Evolutionary conservation across 306 rosid genomes (phyloP), one percentile per base, ranked within the genome.

Genomic region (Begonia peltatifolia): DNA sequence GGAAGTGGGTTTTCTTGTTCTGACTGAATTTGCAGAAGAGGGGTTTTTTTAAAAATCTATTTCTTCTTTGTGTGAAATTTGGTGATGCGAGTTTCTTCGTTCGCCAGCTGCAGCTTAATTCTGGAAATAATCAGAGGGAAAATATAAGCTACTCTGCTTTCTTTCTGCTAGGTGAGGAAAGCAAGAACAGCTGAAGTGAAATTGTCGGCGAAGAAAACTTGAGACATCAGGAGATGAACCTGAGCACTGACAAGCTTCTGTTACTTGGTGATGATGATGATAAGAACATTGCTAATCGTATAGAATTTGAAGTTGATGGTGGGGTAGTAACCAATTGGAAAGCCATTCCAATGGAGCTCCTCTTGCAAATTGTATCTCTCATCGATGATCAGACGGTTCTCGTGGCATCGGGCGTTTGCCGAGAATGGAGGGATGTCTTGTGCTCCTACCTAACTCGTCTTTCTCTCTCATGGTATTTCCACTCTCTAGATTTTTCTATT

Each of bases 381-480:
- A 79, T 70, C 22, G 96, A 81, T 68, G 87, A 87, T 79, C 86
- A 61, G 67, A 71, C 89, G 1, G 93, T 75, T 58, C 71, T 92
- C 69, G 42, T 25, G 47, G 96, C 83, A 43, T 81, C 87, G 41
- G 93, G 84, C 2, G 93, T 92, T 49, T 92, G 99, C 63, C 84
- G 99, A 65, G 96, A 93, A 2, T 92, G 99, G 99, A 86, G 99
- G 73, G 96, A 83, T 63, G 84, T 93, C 53, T 64, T 87, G 59
- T 79, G 64, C 78, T 74, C 76, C 53, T 93, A 87, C 58, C 83
- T 77, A 25, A 65, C 78, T 35, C 93, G 77, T 55, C 87, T 92
- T 52, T 92, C 96, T 46, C 93, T 92, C 56, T 73, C 88, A 47
- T 83, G 99, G 99, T 92, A 76, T 30, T 6, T 7, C 38, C 38